phyloP scores from a whole-genome alignment of 1,139 yeast genomes.

The Pichia sp. region DNA sequence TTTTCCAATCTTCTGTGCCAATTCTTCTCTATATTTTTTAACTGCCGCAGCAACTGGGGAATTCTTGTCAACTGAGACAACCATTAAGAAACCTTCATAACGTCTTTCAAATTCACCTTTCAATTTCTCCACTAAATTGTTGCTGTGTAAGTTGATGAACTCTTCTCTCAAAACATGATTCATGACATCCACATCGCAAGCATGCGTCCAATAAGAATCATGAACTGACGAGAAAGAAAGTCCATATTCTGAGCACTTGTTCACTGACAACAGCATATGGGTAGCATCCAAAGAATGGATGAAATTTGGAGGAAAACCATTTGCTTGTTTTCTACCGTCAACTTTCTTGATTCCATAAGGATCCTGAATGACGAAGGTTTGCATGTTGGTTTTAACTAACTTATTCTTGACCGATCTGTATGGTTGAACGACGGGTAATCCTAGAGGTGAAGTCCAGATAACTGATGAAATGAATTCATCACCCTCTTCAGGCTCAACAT shows the following conservation, averaged over 20 bases:
- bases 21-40: constrained; percentile 44
- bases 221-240: constrained; percentile 94
- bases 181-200: constrained; percentile 74
- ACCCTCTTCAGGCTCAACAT: constrained; percentile 39
- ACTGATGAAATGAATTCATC: constrained; percentile 78
- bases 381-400: constrained; percentile 72
- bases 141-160: constrained; percentile 73
- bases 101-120: constrained; percentile 78
- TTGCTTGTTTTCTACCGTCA: constrained; percentile 81
- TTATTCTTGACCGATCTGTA: constrained; percentile 66
- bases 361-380: constrained; percentile 75
- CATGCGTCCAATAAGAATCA: constrained; percentile 98
- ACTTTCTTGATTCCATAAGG: constrained; percentile 81
- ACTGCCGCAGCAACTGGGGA: constrained; percentile 54
- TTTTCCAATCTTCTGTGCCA: constrained; percentile 50
- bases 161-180: constrained; percentile 69
- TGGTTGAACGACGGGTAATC: constrained; percentile 94
- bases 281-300: constrained; percentile 96
- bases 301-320: constrained; percentile 95
- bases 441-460: constrained; percentile 96
- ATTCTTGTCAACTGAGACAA: constrained; percentile 49
- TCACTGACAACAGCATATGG: constrained; percentile 90
- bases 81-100: constrained; percentile 66
- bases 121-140: constrained; percentile 64
- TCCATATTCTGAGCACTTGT: constrained; percentile 62